Evolutionary conservation across 805 yeast species (phyloP).

Genomic region (Lipomyces kockii): DNA sequence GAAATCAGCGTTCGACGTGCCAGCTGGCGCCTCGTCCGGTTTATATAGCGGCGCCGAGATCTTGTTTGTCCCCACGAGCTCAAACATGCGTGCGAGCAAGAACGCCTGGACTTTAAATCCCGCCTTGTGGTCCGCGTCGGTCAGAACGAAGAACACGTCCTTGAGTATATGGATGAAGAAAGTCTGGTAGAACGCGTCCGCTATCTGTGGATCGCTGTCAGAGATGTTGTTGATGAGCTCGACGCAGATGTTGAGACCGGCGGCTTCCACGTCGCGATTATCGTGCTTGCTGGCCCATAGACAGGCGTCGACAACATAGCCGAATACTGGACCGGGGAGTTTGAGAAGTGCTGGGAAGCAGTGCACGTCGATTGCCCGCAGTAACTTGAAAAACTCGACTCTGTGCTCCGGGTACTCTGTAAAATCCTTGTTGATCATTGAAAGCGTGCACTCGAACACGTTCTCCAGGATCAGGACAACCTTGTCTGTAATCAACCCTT

Average conservation of each 20-base stretch:
- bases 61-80: constrained; percentile 75
- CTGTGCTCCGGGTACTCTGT: constrained; percentile 98
- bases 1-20: constrained; percentile 79
- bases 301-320: constrained; percentile 87
- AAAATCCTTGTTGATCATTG: constrained; percentile 94
- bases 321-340: constrained; percentile 90
- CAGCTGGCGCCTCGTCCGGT: constrained; percentile 80
- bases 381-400: constrained; percentile 88
- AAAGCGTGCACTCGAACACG: constrained; percentile 91
- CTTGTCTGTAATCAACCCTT: constrained; percentile 85
- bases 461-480: constrained; percentile 84
- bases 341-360: constrained; percentile 85
- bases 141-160: constrained; percentile 89
- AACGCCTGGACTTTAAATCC: constrained; percentile 90
- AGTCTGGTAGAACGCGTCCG: constrained; percentile 83
- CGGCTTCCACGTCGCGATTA: constrained; percentile 93
- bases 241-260: constrained; percentile 80
- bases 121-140: constrained; percentile 97
- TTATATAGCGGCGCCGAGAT: constrained; percentile 79
- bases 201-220: constrained; percentile 71
- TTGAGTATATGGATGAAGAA: constrained; percentile 87
- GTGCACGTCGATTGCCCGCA: constrained; percentile 83
- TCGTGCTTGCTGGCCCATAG: constrained; percentile 98
- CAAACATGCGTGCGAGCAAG: constrained; percentile 79
- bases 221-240: constrained; percentile 87